Evolutionary conservation across 2,329 filamentous ascomycete species (phyloP), one percentile per base, ranked within the genome.

Genomic region (Beauveria asiatica): DNA sequence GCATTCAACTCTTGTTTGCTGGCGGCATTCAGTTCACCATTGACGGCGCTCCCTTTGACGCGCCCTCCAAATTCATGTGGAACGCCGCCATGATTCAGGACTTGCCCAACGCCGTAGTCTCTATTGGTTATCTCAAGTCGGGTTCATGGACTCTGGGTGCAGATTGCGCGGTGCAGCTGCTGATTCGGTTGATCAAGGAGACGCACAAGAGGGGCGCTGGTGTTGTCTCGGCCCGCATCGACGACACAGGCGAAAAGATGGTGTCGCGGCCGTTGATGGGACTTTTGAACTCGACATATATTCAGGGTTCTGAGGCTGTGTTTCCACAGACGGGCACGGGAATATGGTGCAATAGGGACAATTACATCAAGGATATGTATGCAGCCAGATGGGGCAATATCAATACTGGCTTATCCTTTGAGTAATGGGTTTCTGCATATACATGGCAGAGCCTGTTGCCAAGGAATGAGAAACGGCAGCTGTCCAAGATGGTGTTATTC

Each of bases 61-160:
- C 80, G 0, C 67, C 75, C 1, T 69, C 78, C 3, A 81, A 81
- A 54, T 86, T 80, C 67, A 70, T 81, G 10, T 90, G 86, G 85
- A 83, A 83, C 66, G 81, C 81, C 5, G 74, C 78, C 59, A 87
- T 90, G 85, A 69, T 89, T 1, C 80, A 88, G 64, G 83, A 82
- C 51, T 69, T 89, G 1, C 87, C 87, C 7, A 90, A 90, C 66
- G 72, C 81, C 1, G 76, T 78, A 1, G 76, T 84, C 57, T 74
- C 87, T 37, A 75, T 86, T 44, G 87, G 87, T 5, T 90, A 89
- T 68, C 80, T 83, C 19, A 83, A 86, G 50, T 79, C 81, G 0
- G 41, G 25, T 5, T 81, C 81, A 0, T 90, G 86, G 86, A 90
- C 87, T 0, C 78, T 87, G 0, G 86, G 86, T 2, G 81, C 83